A percentile compares a stretch with the other conserved stretches of the same genome.
Conservation (phyloP, 768 basidiomycete genomes). For the Boletellus ananiceps region DNA sequence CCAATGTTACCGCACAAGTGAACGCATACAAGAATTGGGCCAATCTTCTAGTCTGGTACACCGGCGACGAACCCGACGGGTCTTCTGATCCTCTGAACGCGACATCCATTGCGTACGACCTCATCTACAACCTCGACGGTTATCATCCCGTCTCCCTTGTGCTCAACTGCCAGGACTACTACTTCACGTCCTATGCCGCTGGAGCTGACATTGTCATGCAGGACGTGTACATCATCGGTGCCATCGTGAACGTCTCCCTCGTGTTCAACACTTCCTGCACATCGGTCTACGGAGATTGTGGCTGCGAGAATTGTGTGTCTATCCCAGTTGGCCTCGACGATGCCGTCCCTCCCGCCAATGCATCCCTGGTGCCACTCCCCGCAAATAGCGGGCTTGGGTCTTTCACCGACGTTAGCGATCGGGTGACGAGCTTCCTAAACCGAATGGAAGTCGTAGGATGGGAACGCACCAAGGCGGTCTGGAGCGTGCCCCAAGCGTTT, state of each 20-base stretch:
- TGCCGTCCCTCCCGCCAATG: conserved; percentile 23
- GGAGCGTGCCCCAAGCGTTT: conserved; percentile 79
- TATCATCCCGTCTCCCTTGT: conserved; percentile 67
- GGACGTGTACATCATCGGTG: conserved; percentile 46
- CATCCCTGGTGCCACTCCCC: conserved; percentile 13
- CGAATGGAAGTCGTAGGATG: conserved; percentile 58
- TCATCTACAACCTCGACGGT: conserved; percentile 58
- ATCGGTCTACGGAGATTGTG: conserved; percentile 63
- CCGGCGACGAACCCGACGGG: conserved; percentile 70
- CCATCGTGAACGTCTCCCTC: conserved; percentile 59
- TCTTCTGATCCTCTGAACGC: conserved; percentile 62
- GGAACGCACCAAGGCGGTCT: conserved; percentile 63
- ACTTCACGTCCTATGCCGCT: conserved; percentile 51
- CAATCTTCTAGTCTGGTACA: conserved; percentile 70
- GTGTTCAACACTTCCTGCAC: conserved; percentile 62
- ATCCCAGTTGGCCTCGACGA: conserved; percentile 38
- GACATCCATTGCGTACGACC: conserved; percentile 42
- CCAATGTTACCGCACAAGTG: conserved; percentile 60
- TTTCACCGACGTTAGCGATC: conserved; percentile 61
- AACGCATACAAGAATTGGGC: conserved; percentile 59
- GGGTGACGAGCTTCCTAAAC: conserved; percentile 62
- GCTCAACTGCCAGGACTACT: conserved; percentile 62
- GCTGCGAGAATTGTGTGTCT: conserved; percentile 57
- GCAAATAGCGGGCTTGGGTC: conserved; percentile 25
- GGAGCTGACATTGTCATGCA: conserved; percentile 71